Evolutionary conservation across 208 protist species (phyloP).

Genomic region (Wallacemonas rigidus): DNA sequence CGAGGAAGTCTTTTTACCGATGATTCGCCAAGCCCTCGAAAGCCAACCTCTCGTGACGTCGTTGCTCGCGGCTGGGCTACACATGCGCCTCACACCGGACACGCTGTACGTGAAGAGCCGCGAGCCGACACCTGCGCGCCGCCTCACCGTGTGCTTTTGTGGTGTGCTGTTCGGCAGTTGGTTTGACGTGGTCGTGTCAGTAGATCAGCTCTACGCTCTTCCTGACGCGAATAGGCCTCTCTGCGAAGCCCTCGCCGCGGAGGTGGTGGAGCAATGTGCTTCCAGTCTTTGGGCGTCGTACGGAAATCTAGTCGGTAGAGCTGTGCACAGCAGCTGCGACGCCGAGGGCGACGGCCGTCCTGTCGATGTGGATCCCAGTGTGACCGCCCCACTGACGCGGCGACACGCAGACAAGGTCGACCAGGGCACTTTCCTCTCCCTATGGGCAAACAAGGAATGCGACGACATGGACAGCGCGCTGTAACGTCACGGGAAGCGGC

Average conservation of each 20-base stretch:
- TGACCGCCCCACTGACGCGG: too few relatives aligned
- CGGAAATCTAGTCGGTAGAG: constrained; percentile 58
- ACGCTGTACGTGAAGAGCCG: constrained; percentile 33
- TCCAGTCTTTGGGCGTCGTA: constrained; percentile 73
- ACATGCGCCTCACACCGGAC: constrained; percentile 42
- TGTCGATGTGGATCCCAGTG: too few relatives aligned
- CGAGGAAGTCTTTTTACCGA: constrained; percentile 22
- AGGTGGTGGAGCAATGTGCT: constrained; percentile 79
- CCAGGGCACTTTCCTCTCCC: constrained; percentile 18
- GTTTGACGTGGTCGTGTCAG: constrained; percentile 51
- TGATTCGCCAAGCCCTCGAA: constrained; percentile 35
- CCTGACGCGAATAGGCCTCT: constrained; percentile 21
- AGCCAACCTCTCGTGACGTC: constrained; percentile 48
- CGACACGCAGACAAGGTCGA: not conserved
- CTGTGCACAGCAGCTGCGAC: not conserved
- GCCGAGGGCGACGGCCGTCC: too few relatives aligned
- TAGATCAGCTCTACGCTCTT: constrained; percentile 26
- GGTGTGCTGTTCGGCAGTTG: constrained; percentile 77
- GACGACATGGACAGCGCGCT: not conserved
- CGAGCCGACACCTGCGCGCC: constrained; percentile 29
- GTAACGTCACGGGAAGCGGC: too few relatives aligned
- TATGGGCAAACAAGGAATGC: constrained; percentile 18
- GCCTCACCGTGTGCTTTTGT: constrained; percentile 27
- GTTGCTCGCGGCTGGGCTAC: constrained; percentile 51
- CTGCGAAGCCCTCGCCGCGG: constrained; percentile 35